A percentile compares a stretch with the other conserved stretches of the same genome.
These are phyloP conservation scores for Mycena albidolilacea DNA, from an alignment of 768 basidiomycete species.

Conservation along the genomic window DNA sequence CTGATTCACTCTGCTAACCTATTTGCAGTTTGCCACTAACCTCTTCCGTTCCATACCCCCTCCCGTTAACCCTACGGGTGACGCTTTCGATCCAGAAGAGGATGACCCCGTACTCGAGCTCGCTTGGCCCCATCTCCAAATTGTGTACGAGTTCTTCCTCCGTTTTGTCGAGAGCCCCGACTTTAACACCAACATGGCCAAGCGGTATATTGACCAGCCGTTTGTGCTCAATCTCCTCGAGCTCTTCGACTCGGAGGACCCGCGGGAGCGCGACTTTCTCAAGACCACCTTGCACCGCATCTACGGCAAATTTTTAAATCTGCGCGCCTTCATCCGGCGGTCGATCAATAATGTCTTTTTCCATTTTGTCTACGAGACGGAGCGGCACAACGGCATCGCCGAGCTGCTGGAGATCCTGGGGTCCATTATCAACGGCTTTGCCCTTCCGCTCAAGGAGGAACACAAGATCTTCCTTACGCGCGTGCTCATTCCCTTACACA, in stretches of 20 bases:
- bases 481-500: conserved; percentile 95
- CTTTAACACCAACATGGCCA: conserved; percentile 98
- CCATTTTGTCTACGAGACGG: conserved; percentile 98
- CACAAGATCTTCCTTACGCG: conserved; percentile 98
- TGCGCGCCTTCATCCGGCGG: conserved; percentile 97
- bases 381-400: conserved; percentile 99
- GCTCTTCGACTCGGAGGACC: conserved; percentile 98
- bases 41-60: conserved; percentile 99
- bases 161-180: conserved; percentile 98
- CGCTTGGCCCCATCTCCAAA: conserved; percentile 99
- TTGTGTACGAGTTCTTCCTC: conserved; percentile 99
- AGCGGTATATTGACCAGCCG: conserved; percentile 95
- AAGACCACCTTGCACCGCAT: conserved; percentile 99
- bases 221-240: conserved; percentile 98
- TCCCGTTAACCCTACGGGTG: conserved; percentile 97
- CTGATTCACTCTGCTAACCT: conserved; percentile 22
- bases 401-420: conserved; percentile 98
- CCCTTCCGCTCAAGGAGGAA: conserved; percentile 97
- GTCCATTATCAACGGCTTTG: conserved; percentile 99
- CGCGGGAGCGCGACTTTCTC: conserved; percentile 98
- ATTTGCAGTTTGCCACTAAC: conserved; percentile 91
- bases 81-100: conserved; percentile 99
- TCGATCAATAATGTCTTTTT: conserved; percentile 99
- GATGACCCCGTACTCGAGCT: conserved; percentile 99
- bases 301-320: conserved; percentile 99